These are phyloP conservation scores for Stenogyne calaminthoides DNA, from an alignment of 305 asterid genomes.

Conservation along the genomic window DNA sequence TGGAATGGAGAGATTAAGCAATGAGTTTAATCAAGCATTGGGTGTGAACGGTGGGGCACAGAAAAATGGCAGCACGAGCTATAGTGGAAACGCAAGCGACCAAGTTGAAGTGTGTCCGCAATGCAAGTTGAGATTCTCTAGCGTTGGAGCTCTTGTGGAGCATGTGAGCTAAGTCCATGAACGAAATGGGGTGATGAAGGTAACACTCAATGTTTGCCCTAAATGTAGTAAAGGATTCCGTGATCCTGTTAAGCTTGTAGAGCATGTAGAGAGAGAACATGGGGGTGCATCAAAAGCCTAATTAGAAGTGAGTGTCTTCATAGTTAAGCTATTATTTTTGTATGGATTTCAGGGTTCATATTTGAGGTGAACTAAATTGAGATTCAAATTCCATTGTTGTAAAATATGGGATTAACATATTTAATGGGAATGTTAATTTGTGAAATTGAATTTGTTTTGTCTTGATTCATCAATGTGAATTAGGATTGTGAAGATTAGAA, in stretches of 20 bases:
- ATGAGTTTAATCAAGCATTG: conserved; percentile 55
- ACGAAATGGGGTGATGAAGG: conserved; percentile 72
- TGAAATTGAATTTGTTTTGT: not conserved
- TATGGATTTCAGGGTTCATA: not conserved
- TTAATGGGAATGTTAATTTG: not conserved
- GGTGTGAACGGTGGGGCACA: conserved; percentile 36
- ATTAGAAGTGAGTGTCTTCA: conserved; percentile 19
- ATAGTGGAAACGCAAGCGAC: conserved; percentile 39
- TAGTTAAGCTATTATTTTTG: conserved; percentile 25
- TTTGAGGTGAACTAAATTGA: not conserved
- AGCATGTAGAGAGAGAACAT: conserved; percentile 90
- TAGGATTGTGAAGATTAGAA: not conserved
- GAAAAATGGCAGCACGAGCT: conserved; percentile 34
- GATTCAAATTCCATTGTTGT: conserved; percentile 11
- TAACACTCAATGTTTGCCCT: conserved; percentile 79
- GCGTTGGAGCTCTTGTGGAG: conserved; percentile 63
- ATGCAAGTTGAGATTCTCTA: conserved; percentile 68
- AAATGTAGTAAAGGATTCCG: conserved; percentile 88
- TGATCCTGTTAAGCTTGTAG: conserved; percentile 80
- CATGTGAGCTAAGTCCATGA: conserved; percentile 89
- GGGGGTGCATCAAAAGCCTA: conserved; percentile 69
- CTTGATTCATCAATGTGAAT: not conserved
- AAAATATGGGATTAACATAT: not conserved
- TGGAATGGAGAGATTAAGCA: conserved; percentile 71
- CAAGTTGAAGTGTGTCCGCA: conserved; percentile 76